These are phyloP conservation scores for Sugiyamaella castrensis DNA, from an alignment of 1,139 yeast genomes.

Conservation along the genomic window DNA sequence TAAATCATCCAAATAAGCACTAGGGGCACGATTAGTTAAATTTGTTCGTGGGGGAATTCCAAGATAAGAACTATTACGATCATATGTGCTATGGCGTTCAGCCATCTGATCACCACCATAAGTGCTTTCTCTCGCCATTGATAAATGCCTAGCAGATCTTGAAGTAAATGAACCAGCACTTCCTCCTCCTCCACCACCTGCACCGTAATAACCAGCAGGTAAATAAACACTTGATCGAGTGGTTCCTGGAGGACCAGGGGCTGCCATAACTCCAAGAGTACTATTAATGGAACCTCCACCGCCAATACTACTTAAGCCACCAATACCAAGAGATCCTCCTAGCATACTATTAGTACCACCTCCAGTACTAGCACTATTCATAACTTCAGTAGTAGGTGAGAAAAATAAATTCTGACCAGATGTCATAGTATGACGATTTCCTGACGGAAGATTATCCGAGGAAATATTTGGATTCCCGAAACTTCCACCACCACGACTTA, in stretches of 20 bases:
- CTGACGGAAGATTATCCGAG: slow-evolving; percentile 5
- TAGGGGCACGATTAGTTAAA: slow-evolving; percentile 36
- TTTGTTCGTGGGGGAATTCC: slow-evolving; percentile 9
- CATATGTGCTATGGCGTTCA: slow-evolving; percentile 6
- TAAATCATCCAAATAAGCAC: slow-evolving; percentile 40
- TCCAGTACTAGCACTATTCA: slow-evolving; percentile 40
- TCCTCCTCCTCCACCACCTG: slow-evolving; percentile 20
- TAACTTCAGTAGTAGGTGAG: slow-evolving; percentile 77
- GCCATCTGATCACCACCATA: slow-evolving; percentile 17
- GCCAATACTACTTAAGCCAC: slow-evolving; percentile 9
- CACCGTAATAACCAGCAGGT: slow-evolving; percentile 39
- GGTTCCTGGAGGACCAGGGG: slow-evolving; percentile 11
- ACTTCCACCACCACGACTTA: slow-evolving; percentile 1
- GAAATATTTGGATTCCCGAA: slow-evolving; percentile 7
- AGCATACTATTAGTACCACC: slow-evolving; percentile 20
- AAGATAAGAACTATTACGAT: slow-evolving; percentile 3
- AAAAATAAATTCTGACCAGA: slow-evolving; percentile 48
- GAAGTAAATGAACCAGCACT: slow-evolving; percentile 27
- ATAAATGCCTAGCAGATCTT: slow-evolving; percentile 23
- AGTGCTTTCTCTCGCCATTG: slow-evolving; percentile 22
- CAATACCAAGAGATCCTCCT: slow-evolving; percentile 12
- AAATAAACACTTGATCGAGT: slow-evolving; percentile 34
- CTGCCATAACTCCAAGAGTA: slow-evolving; percentile 22
- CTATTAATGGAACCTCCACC: slow-evolving; percentile 21
- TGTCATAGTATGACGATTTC: slow-evolving; percentile 14